Conservation (phyloP, 371 early-diverging fungal species). For the Mortierella sp. region DNA sequence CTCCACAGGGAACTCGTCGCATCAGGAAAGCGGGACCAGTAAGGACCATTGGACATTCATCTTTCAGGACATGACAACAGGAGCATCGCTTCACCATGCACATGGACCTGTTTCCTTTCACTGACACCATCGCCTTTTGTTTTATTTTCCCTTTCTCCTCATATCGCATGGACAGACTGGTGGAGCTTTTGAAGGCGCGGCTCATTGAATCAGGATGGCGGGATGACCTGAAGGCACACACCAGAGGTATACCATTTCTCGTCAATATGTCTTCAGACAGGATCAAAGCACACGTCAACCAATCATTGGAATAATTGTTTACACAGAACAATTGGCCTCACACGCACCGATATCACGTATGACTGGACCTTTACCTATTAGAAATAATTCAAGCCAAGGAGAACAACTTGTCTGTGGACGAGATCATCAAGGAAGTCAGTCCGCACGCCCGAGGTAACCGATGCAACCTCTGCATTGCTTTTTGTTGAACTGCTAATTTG, state of each 20-base stretch:
- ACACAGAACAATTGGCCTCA: neutral
- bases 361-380: neutral
- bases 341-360: neutral
- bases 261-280: too few relatives aligned
- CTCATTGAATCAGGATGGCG: slow-evolving; percentile 57
- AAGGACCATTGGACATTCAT: neutral
- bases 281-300: neutral
- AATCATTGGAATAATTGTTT: neutral
- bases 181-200: slow-evolving; percentile 42
- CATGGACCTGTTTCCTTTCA: neutral
- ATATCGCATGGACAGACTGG: slow-evolving; percentile 15
- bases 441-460: slow-evolving; percentile 48
- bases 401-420: slow-evolving; percentile 42
- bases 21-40: slow-evolving; percentile 56
- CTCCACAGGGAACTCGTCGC: slow-evolving; percentile 52
- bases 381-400: slow-evolving; percentile 46
- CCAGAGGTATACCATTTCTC: slow-evolving; percentile 35
- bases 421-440: slow-evolving; percentile 50
- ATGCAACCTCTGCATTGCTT: neutral
- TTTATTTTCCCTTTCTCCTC: neutral
- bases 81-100: neutral
- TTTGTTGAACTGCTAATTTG: neutral
- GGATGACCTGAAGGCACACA: slow-evolving; percentile 47
- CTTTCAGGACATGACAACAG: neutral
- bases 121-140: neutral